Percentiles rank a stretch among this genome's conserved stretches.
These are phyloP conservation scores for Entomortierella lignicola DNA, from an alignment of 192 early-diverging fungal species.

Conservation along the genomic window DNA sequence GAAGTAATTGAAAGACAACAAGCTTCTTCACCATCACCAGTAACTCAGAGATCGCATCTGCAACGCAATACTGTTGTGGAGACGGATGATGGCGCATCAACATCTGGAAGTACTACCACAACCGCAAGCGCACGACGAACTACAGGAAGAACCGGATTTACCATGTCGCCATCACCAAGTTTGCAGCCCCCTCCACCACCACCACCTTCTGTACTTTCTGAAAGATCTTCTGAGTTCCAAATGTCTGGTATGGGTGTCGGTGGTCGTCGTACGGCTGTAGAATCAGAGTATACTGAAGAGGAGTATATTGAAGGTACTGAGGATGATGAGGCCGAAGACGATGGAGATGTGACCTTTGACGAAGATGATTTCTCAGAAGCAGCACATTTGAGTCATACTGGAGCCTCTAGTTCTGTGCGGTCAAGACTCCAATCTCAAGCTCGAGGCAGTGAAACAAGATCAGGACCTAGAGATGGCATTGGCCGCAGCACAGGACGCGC, in stretches of 20 bases:
- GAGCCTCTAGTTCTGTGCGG: conserved; percentile 2
- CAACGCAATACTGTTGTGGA: background rate
- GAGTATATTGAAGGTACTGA: conserved; percentile 36
- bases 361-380: conserved; percentile 51
- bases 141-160: conserved; percentile 15
- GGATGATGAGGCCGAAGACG: conserved; percentile 39
- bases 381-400: conserved; percentile 24
- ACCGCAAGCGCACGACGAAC: conserved; percentile 26
- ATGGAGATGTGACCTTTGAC: conserved; percentile 35
- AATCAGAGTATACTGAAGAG: conserved; percentile 52
- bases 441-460: conserved; percentile 3
- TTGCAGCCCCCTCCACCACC: conserved; percentile 33
- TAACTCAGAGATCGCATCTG: background rate
- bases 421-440: conserved; percentile 8
- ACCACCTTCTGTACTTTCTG: conserved; percentile 41
- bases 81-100: conserved; percentile 25
- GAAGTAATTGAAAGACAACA: background rate
- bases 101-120: conserved; percentile 16
- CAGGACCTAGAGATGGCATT: conserved; percentile 5
- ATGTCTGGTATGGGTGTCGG: conserved; percentile 23
- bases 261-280: conserved; percentile 30
- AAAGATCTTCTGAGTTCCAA: conserved; percentile 38
- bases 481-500: conserved; percentile 31
- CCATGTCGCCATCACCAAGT: conserved; percentile 28
- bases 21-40: background rate